Base-by-base conservation (phyloP, 139 green algal species). In the Nannochloris sp. region DNA sequence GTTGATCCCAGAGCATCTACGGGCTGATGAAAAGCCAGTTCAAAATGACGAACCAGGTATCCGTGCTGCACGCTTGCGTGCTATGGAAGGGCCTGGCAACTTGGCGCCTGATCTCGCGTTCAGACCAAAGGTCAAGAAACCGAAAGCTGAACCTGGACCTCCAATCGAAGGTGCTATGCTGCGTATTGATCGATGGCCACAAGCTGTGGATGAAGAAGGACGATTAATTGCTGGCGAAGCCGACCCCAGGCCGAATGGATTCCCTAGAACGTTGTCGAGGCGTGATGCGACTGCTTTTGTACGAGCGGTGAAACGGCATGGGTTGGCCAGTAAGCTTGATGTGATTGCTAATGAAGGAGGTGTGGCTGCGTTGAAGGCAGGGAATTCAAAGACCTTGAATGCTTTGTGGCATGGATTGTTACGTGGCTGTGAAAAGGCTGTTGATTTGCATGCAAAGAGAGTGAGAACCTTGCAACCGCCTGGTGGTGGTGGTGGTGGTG, bases 1-100 rank as follows among this genome's bases (percentile, higher is more conserved):
- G 5, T 88, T 97, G 36, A 97, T 97, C 35, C 82, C 87, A 8
- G 66, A 82, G 33, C 48, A 76, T 8, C 65, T 90, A 48, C 68
- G 80, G 27, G 55, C 72, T 4, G 24, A 68, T 8, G 24, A 55
- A n/a, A 4, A 30, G 30, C 14, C 9, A 74, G 35, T 48, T 76
- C 58, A n/a, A 59, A n/a, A 54, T 3, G 54, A 73, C 34, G 46
- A 79, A 15, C 71, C 75, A 35, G 70, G 70, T 35, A 61, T 79
- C 14, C 63, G 78, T 3, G 55, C 74, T 12, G 75, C 78, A 19
- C 60, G 70, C 35, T 47, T 83, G 29, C 62, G 36, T 24, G 68
- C 59, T 31, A 47, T 66, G 48, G 69, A 80, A 23, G 24, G 23
- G 31, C 25, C 35, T 13, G 25, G 31, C 30, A 54, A 56, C 10